phyloP scores from a whole-genome alignment of 1,139 yeast species.

The Tardiomyces digboiensis region DNA sequence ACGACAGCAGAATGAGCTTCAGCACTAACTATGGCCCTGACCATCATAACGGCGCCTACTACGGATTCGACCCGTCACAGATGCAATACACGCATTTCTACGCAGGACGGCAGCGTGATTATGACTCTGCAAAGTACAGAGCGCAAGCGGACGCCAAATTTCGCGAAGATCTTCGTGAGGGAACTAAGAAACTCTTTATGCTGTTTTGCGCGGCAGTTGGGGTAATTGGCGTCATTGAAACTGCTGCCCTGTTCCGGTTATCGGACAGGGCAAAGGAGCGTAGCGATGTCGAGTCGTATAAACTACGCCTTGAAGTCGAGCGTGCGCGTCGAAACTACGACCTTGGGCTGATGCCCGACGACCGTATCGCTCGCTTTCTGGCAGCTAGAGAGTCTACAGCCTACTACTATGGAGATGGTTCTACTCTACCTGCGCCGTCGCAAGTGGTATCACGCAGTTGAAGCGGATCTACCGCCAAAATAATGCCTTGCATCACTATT shows the following conservation, averaged over 20 bases:
- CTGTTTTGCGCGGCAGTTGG: slow-evolving; percentile 15
- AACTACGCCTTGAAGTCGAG: slow-evolving; percentile 15
- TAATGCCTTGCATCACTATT: no score
- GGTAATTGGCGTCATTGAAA: slow-evolving; percentile 19
- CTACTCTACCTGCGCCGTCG: not conserved
- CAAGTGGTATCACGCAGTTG: no score
- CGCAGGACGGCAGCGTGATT: slow-evolving; percentile 8
- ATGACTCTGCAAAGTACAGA: not conserved
- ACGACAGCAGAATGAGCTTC: slow-evolving; percentile 24
- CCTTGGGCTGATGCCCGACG: slow-evolving; percentile 17
- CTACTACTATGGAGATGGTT: slow-evolving; percentile 7
- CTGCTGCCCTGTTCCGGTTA: slow-evolving; percentile 15
- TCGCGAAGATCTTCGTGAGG: slow-evolving; percentile 20
- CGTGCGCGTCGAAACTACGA: slow-evolving; percentile 18
- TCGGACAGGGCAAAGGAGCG: slow-evolving; percentile 14
- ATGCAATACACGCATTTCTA: not conserved
- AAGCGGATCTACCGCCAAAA: no score
- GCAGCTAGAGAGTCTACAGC: slow-evolving; percentile 15
- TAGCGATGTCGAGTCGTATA: slow-evolving; percentile 12
- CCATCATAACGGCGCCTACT: not conserved
- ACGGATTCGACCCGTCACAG: not conserved
- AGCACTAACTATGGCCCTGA: not conserved
- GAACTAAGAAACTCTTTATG: slow-evolving; percentile 18
- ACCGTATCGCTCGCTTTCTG: slow-evolving; percentile 22
- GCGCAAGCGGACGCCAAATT: slow-evolving; percentile 15